A percentile compares a stretch with the other conserved stretches of the same genome.
phyloP scores from a whole-genome alignment of 176 grass and related monocot species.

The Tillandsia leiboldiana region DNA sequence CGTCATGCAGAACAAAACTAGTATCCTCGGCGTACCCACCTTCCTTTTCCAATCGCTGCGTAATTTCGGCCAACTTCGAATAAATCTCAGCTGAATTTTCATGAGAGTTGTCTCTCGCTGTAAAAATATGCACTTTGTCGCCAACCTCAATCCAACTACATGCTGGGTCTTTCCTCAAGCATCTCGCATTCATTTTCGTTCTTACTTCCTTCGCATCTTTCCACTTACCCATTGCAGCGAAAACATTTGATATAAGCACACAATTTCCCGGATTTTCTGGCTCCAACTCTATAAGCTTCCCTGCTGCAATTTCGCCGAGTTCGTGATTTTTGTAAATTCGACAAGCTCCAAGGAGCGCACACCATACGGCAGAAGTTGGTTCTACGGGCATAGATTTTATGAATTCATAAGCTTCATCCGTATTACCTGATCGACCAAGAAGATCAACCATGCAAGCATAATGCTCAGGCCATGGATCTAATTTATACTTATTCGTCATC shows the following conservation, averaged over 20 bases:
- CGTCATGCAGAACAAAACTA: conserved; percentile 46
- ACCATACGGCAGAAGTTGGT: conserved; percentile 66
- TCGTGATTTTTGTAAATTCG: conserved; percentile 44
- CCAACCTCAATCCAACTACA: conserved; percentile 73
- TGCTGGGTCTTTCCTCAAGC: conserved; percentile 65
- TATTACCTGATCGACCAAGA: conserved; percentile 52
- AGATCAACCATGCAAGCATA: conserved; percentile 55
- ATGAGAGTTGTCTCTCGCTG: conserved; percentile 40
- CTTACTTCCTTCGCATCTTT: conserved; percentile 42
- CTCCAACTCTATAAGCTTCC: conserved; percentile 63
- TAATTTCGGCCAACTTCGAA: conserved; percentile 49
- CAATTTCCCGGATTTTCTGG: conserved; percentile 65
- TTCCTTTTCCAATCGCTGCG: conserved; percentile 34
- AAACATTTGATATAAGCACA: conserved; percentile 69
- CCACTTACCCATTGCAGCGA: conserved; percentile 68
- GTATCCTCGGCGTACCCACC: conserved; percentile 47
- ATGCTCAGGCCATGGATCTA: conserved; percentile 77
- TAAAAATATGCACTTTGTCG: conserved; percentile 47
- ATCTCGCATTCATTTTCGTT: conserved; percentile 39
- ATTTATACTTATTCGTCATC: conserved; percentile 42
- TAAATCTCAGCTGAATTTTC: conserved; percentile 36
- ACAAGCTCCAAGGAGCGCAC: conserved; percentile 72
- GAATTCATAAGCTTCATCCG: conserved; percentile 55
- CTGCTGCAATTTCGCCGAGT: conserved; percentile 42
- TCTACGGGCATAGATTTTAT: conserved; percentile 58